Evolutionary conservation across 305 asterid species (phyloP).

Genomic region (Fraxinus ornus): DNA sequence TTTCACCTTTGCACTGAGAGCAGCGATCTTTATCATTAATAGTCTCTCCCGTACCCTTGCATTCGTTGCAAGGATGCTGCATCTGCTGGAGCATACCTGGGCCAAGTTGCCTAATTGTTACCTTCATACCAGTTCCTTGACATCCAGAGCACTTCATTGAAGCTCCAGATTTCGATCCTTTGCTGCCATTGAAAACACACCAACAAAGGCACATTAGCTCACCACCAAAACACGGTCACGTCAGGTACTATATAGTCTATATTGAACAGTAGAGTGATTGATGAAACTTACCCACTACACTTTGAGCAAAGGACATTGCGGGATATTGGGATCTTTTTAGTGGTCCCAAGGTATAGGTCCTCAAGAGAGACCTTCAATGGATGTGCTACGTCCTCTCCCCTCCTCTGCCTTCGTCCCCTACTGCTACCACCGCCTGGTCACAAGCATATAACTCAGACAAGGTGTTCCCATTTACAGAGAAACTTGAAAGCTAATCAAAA

Average conservation of each 20-base stretch:
- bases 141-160: conserved; percentile 49
- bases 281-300: conserved; percentile 42
- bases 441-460: neutral
- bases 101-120: conserved; percentile 29
- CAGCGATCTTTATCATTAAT: conserved; percentile 50
- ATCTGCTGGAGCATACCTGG: neutral
- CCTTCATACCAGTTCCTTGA: conserved; percentile 58
- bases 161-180: conserved; percentile 60
- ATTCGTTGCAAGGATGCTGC: neutral
- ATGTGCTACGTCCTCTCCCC: conserved; percentile 42
- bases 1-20: conserved; percentile 56
- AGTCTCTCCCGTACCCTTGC: conserved; percentile 22
- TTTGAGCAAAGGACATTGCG: conserved; percentile 49
- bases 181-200: conserved; percentile 26
- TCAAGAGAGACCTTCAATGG: conserved; percentile 53
- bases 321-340: conserved; percentile 50
- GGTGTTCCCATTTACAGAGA: neutral
- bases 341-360: conserved; percentile 44
- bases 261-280: neutral
- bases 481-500: neutral
- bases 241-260: no score
- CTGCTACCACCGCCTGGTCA: conserved; percentile 48
- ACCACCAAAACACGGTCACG: neutral
- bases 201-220: neutral
- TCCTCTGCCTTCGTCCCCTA: conserved; percentile 36